Base-by-base conservation (phyloP, 1,284 basidiomycete genomes). In the Ustilago tritici region DNA sequence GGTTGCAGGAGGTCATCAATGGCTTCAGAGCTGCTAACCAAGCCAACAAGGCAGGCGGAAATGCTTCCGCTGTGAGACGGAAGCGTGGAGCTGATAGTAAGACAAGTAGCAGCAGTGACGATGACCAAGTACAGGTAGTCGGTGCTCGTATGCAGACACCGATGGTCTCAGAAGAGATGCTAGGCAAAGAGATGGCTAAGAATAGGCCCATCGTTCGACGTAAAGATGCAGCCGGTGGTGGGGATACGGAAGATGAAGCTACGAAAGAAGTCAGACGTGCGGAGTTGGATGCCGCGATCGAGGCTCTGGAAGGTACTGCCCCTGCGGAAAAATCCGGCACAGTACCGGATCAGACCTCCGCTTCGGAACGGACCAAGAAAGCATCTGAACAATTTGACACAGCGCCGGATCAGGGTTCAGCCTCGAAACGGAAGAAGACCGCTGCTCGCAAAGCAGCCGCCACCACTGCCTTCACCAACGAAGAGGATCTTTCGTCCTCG, bases 1-100 rank as follows among this genome's bases (percentile, higher is more conserved):
- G 96, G 6, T 88, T 99, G 72, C 94, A 98, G 85, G 89, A 93
- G 73, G 94, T 98, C 4, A 93, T 98, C 58, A 90, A 92, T 56
- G 92, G 92, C 66, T 95, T 93, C 56, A 53, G 82, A 34, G 61
- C 61, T 23, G 76, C 78, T 19, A 79, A 77, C 14, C 58, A 57
- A 35, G 50, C 34, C 4, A 65, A 64, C 43, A 50, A 35, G 14
- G 61, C 23, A 9, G 35, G 31, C 14, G 28, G 38, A 17, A 23
- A n/a, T 11, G 43, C 43, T 46, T 19, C 55, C 12, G 28, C 36
- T 31, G 46, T 6, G 35, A 32, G 19, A 34, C 17, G n/a, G 46
- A 32, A 43, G 31, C 38, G 32, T 23, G 23, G 35, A 15, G 38
- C 59, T n/a, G 43, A 54, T 4, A 35, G 52, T 8, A 28, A 47